Evolutionary conservation across 1,284 basidiomycete species (phyloP), one percentile per base, ranked within the genome.

Genomic region (Sphaerobolus stellatus): DNA sequence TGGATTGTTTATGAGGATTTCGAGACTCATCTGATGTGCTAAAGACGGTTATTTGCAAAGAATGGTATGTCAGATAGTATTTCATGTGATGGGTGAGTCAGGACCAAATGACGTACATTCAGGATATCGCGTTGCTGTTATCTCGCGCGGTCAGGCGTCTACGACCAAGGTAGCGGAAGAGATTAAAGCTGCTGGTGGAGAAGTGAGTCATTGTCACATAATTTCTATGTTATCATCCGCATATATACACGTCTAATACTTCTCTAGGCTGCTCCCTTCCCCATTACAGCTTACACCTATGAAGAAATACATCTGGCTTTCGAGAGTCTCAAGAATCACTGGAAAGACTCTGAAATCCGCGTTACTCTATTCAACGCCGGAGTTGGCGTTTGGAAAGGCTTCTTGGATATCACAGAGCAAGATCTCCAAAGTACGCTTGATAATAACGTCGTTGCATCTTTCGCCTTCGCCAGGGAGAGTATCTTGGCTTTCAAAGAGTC

Each of bases 331-430:
- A 78, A 77, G 50, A 59, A 69, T 22, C 74, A 72, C 45, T 90
- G 81, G 71, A 71, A 74, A 2, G 68, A 73, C 28, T 74, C 78
- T 31, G 75, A 75, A 31, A 75, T 90, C 46, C 81, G 82, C 22
- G 85, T 76, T 4, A 87, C 84, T 1, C 64, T 91, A n/a, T 91
- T 78, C 72, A 91, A 91, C 64, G 79, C 76, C 0, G 83, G 74
- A 1, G 66, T 76, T 34, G 78, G 75, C 5, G 68, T 83, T 5
- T 86, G 79, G 74, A 88, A 88, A 68, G 72, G 75, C 1, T 91
- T 91, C 77, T 68, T 91, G 24, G 76, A 87, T 16, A 64, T 86
- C 25, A 86, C 83, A 0, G 78, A 82, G 22, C 73, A 81, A 52
- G 83, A 89, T 41, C 61, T 88, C 24, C 72, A 77, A 48, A 64